Evolutionary conservation across 1,284 basidiomycete species (phyloP).

Genomic region (Dichomitus squalens): DNA sequence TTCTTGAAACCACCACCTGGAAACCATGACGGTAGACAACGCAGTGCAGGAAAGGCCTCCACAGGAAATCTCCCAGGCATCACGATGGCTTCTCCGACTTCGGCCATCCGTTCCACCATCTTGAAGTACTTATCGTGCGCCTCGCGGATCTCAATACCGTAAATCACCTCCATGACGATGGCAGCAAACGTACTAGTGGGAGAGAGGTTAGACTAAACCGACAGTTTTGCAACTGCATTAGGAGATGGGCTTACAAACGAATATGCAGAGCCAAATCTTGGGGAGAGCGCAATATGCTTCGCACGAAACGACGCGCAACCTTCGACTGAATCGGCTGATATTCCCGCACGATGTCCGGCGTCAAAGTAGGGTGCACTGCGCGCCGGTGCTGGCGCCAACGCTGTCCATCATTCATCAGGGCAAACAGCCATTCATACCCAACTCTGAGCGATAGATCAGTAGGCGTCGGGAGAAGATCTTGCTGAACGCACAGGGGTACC

Average conservation of each 20-base stretch:
- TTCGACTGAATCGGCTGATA: constrained; percentile 7
- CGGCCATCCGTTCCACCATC: constrained; percentile 11
- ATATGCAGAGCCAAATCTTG: constrained; percentile 14
- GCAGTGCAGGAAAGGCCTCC: constrained; percentile 18
- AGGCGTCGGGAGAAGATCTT: neutral
- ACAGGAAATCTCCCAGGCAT: constrained; percentile 17
- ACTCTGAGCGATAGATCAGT: neutral
- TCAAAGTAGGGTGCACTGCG: constrained; percentile 14
- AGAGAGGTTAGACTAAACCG: neutral
- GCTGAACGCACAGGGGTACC: constrained; percentile 12
- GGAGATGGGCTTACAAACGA: constrained; percentile 10
- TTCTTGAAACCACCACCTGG: constrained; percentile 15
- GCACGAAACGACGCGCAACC: constrained; percentile 6
- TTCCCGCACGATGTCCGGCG: neutral
- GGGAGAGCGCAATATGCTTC: constrained; percentile 7
- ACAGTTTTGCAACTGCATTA: neutral
- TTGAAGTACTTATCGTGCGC: constrained; percentile 22
- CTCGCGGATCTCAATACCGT: constrained; percentile 34
- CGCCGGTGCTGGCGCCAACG: constrained; percentile 21
- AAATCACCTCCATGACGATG: constrained; percentile 31
- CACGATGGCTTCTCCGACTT: constrained; percentile 15
- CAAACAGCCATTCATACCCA: constrained; percentile 21
- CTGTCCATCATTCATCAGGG: constrained; percentile 15
- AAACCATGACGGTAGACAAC: constrained; percentile 17
- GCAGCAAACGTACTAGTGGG: constrained; percentile 31